Evolutionary conservation across 2,329 filamentous ascomycete species (phyloP), one percentile per base, ranked within the genome.

Genomic region (Colletotrichum kahawae): DNA sequence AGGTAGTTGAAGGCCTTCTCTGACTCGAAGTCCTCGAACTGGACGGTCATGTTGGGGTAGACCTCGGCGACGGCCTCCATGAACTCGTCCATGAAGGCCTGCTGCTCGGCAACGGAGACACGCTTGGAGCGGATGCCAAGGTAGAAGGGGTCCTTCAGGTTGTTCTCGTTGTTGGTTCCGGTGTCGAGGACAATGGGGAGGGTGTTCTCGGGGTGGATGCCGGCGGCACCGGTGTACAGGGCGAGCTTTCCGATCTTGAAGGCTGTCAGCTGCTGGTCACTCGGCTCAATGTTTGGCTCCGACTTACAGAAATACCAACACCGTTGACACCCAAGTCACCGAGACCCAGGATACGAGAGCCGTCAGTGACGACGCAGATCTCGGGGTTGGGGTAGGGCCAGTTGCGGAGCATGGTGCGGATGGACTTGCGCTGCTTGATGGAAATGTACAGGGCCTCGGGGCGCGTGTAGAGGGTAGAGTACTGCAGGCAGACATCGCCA

Each of bases 21-120:
- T 81, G 96, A 98, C 89, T 98, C 98, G 85, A 98, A 98, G 83
- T 98, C 97, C 84, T 98, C 96, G 80, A 98, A 98, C 84, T 98
- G 97, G 77, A 98, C 95, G 60, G 93, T 85, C 91, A 90, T 93
- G 16, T 90, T 85, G 33, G 90, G 91, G 84, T 87, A 92, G 34
- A 92, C 90, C 36, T 98, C 95, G 72, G 93, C 94, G 76, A 95
- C 91, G 72, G 97, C 96, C 81, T 92, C 91, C 97, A 99, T 98
- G 88, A 99, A 93, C 88, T 98, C 97, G 82, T 98, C 97, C 88
- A 98, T 92, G 86, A 98, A 98, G 78, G 95, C 95, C 83, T 93
- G 92, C 87, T 98, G 95, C 80, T 96, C 93, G 68, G 93, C 90
- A 24, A 93, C 87, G 9, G 93, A 90, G 69, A 96, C 91, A 82